Percentiles rank a stretch among this genome's conserved stretches.
phyloP scores from a whole-genome alignment of 140 eudicot genomes.

The Flaveria floridana region DNA sequence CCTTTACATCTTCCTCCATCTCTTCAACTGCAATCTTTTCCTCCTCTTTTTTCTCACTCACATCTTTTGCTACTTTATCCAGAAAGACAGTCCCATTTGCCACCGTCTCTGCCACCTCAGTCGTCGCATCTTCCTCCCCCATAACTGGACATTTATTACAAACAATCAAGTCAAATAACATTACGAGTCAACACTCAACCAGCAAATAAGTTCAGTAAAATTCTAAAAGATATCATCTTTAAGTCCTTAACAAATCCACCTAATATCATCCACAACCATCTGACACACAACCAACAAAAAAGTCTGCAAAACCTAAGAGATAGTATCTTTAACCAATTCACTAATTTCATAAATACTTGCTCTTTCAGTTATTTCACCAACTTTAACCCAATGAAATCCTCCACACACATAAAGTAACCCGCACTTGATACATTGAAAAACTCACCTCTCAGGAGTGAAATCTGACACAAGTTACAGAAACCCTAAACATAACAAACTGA shows the following conservation, averaged over 20 bases:
- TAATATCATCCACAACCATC: conserved; percentile 7
- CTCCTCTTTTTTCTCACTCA: conserved; percentile 46
- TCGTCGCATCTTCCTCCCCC: conserved; percentile 58
- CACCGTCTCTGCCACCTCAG: conserved; percentile 46
- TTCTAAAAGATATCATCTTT: neutral
- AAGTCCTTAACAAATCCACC: neutral
- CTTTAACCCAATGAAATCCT: conserved; percentile 20
- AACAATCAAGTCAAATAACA: conserved; percentile 12
- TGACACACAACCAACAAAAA: neutral
- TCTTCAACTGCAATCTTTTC: conserved; percentile 38
- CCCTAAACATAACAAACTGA: conserved; percentile 20
- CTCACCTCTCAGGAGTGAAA: neutral
- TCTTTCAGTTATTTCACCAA: neutral
- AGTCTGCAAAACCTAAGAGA: conserved; percentile 4
- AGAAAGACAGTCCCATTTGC: conserved; percentile 42
- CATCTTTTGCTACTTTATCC: conserved; percentile 37
- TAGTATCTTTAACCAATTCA: conserved; percentile 1
- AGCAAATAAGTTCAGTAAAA: neutral
- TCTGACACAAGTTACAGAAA: conserved; percentile 1
- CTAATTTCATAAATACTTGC: neutral
- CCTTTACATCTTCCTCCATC: conserved; percentile 55
- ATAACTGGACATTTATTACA: conserved; percentile 34
- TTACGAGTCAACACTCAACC: conserved; percentile 18
- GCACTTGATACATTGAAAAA: neutral
- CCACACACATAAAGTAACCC: neutral